Evolutionary conservation across 345 rosid genomes (phyloP).

Genomic region (Citrus sinensis): DNA sequence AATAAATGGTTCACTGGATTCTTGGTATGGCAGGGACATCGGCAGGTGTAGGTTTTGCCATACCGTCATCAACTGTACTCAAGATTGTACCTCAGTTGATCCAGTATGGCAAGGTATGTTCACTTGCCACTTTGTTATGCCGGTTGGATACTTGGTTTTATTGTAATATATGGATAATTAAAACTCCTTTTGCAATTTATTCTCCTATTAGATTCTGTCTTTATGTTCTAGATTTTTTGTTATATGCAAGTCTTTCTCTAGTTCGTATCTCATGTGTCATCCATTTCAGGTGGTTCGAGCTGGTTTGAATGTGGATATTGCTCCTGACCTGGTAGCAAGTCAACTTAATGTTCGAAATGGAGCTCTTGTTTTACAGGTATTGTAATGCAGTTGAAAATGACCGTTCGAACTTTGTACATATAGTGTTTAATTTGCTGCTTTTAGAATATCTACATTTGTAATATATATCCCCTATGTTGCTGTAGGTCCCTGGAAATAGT

Average conservation of each 20-base stretch:
- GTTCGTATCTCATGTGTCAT: conserved; percentile 6
- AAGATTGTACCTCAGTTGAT: conserved; percentile 93
- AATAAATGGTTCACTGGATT: neutral
- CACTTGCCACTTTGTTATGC: neutral
- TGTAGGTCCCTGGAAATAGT: conserved; percentile 72
- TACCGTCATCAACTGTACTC: conserved; percentile 83
- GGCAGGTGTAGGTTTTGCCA: conserved; percentile 97
- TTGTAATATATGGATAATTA: neutral
- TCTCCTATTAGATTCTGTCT: neutral
- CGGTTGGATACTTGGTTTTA: neutral
- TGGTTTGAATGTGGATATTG: conserved; percentile 78
- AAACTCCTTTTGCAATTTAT: neutral
- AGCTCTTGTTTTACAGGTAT: conserved; percentile 83
- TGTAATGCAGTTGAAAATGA: neutral
- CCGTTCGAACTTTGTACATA: neutral
- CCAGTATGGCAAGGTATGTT: conserved; percentile 74
- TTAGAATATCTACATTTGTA: neutral
- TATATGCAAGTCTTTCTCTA: neutral
- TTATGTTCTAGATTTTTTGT: neutral
- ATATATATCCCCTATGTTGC: neutral
- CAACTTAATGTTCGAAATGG: conserved; percentile 92
- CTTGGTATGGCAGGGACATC: conserved; percentile 66
- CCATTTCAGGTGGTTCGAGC: conserved; percentile 72
- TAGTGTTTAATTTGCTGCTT: neutral
- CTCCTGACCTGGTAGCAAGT: conserved; percentile 80